Base-by-base conservation (phyloP, 164 flowering plant species). In the Akebia trifoliata region DNA sequence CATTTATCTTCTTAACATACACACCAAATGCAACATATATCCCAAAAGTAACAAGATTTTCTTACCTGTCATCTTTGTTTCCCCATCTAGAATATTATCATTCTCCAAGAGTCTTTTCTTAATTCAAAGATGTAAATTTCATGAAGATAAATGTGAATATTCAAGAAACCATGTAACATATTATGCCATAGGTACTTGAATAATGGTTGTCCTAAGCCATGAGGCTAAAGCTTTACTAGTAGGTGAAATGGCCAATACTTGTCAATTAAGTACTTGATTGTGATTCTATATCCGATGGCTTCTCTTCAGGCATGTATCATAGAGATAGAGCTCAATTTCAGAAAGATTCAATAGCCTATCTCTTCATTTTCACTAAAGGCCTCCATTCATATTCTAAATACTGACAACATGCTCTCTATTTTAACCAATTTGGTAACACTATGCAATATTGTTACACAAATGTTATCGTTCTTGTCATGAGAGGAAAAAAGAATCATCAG, bases 261-360 rank as follows among this genome's bases (percentile, higher is more conserved):
- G 98, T 60, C 86, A 95, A 60, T 95, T 93, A 54, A 91, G 88
- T 18, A 86, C 90, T 76, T 91, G 98, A 71, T 83, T 84, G 71
- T 91, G 98, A 88, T 38, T 88, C 93, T 47, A 74, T 59, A 63
- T 88, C 89, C 18, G 86, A 74, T 60, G 85, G n/a, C n/a, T n/a
- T n/a, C n/a, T n/a, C n/a, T n/a, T n/a, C n/a, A n/a, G n/a, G n/a
- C n/a, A n/a, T n/a, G n/a, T n/a, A n/a, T n/a, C n/a, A n/a, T n/a
- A n/a, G n/a, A n/a, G n/a, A n/a, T n/a, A n/a, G n/a, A n/a, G n/a
- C n/a, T n/a, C n/a, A n/a, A n/a, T n/a, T n/a, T n/a, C n/a, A n/a
- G n/a, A n/a, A n/a, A n/a, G n/a, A 80, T 64, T 88, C 2, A n/a
- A n/a, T n/a, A 60, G n/a, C 20, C 3, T 9, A 31, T 14, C n/a